Percentiles rank a stretch among this genome's conserved stretches.
These are phyloP conservation scores for Komagataea norvegica DNA, from an alignment of 1,139 yeast species.

Conservation along the genomic window DNA sequence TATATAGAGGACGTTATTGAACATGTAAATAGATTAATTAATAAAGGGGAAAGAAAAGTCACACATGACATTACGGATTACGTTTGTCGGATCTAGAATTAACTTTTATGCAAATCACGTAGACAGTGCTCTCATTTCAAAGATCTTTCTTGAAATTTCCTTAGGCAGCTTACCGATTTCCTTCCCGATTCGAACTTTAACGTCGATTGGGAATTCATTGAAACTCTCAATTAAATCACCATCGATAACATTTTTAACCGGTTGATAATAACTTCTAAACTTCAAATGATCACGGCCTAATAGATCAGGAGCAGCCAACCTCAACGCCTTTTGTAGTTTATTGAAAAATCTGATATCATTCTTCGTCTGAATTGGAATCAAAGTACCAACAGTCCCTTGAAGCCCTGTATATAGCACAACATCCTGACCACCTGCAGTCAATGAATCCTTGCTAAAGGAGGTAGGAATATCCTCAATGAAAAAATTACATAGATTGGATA, in stretches of 20 bases:
- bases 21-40: neutral
- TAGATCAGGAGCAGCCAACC: constrained; percentile 31
- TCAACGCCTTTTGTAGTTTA: constrained; percentile 48
- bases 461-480: constrained; percentile 70
- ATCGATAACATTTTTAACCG: constrained; percentile 71
- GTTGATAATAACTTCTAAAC: constrained; percentile 80
- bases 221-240: constrained; percentile 79
- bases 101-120: too few species aligned
- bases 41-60: neutral
- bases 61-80: too few species aligned
- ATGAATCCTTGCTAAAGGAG: constrained; percentile 48
- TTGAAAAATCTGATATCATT: constrained; percentile 59
- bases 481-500: constrained; percentile 54
- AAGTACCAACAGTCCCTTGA: constrained; percentile 74
- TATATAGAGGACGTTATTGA: constrained; percentile 43
- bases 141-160: constrained; percentile 58
- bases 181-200: constrained; percentile 46
- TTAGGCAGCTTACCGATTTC: constrained; percentile 51
- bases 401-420: constrained; percentile 67
- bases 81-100: too few species aligned
- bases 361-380: constrained; percentile 61
- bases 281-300: constrained; percentile 63
- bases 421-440: constrained; percentile 56
- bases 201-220: constrained; percentile 33
- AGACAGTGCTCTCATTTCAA: constrained; percentile 46